These are phyloP conservation scores for Neurospora sp. DNA, from an alignment of 495 filamentous ascomycete species.

Conservation along the genomic window DNA sequence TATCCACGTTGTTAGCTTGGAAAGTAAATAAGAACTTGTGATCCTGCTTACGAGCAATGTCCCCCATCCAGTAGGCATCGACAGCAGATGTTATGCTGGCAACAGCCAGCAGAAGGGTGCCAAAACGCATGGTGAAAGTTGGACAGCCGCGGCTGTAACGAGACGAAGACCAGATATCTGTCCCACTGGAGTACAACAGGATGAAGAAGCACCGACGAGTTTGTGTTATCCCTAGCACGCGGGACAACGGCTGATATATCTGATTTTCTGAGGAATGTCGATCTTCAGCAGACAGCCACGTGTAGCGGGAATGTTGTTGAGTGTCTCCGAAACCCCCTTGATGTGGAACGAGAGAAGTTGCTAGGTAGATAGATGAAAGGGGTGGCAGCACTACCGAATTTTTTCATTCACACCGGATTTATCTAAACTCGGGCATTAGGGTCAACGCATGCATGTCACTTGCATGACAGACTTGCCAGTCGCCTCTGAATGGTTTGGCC, in stretches of 20 bases:
- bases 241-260: not conserved
- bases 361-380: not conserved
- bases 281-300: not conserved
- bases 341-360: not conserved
- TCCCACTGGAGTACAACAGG: not conserved
- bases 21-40: not conserved
- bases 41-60: slow-evolving; percentile 27
- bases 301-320: not conserved
- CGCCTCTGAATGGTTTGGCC: too few species aligned
- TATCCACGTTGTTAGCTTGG: slow-evolving; percentile 2
- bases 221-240: not conserved
- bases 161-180: not conserved
- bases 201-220: slow-evolving; percentile 3
- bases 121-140: slow-evolving; percentile 25
- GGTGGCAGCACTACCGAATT: not conserved
- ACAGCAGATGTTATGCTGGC: slow-evolving; percentile 25
- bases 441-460: too few species aligned
- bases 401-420: too few species aligned
- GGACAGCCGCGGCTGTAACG: not conserved
- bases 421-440: too few species aligned
- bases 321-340: not conserved
- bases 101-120: slow-evolving; percentile 28
- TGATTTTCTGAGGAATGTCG: not conserved
- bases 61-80: slow-evolving; percentile 35
- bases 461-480: too few species aligned